These are phyloP conservation scores for Spathaspora boniae DNA, from an alignment of 805 yeast species.

Conservation along the genomic window DNA sequence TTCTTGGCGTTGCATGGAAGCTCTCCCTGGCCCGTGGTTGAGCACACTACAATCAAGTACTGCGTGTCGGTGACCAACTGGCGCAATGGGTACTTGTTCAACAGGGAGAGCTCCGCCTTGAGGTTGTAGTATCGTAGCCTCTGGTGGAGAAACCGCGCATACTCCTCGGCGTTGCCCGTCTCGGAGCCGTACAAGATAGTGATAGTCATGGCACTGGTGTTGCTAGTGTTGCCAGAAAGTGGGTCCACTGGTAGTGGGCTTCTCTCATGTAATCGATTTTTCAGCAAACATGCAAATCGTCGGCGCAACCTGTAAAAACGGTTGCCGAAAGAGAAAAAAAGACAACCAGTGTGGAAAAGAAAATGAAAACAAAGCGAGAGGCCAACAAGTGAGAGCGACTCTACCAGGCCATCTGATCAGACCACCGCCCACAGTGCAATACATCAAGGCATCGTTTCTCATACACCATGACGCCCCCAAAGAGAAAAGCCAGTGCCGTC, in stretches of 20 bases:
- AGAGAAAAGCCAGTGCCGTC: constrained; percentile 15
- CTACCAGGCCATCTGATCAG: too few species aligned
- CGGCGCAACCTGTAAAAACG: not conserved
- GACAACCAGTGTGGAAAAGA: not conserved
- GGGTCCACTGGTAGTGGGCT: too few species aligned
- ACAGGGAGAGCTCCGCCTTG: constrained; percentile 43
- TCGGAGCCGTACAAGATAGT: constrained; percentile 85
- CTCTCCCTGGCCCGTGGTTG: constrained; percentile 96
- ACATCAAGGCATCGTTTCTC: too few species aligned
- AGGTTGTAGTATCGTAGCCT: constrained; percentile 53
- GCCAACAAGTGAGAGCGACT: not conserved
- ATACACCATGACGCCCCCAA: constrained; percentile 18
- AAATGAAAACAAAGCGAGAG: constrained; percentile 4
- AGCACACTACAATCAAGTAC: constrained; percentile 57
- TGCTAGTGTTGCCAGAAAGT: too few species aligned
- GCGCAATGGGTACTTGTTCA: constrained; percentile 61
- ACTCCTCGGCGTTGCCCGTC: constrained; percentile 88
- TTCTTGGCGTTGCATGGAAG: constrained; percentile 72
- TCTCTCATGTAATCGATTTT: not conserved
- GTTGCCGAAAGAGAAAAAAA: not conserved
- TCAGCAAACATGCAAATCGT: not conserved
- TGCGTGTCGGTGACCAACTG: constrained; percentile 47
- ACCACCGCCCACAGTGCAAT: too few species aligned
- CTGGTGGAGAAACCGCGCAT: constrained; percentile 61
- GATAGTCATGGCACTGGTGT: too few species aligned